Evolutionary conservation across 2,329 filamentous ascomycete species (phyloP).

Genomic region (Botrytis elliptica): DNA sequence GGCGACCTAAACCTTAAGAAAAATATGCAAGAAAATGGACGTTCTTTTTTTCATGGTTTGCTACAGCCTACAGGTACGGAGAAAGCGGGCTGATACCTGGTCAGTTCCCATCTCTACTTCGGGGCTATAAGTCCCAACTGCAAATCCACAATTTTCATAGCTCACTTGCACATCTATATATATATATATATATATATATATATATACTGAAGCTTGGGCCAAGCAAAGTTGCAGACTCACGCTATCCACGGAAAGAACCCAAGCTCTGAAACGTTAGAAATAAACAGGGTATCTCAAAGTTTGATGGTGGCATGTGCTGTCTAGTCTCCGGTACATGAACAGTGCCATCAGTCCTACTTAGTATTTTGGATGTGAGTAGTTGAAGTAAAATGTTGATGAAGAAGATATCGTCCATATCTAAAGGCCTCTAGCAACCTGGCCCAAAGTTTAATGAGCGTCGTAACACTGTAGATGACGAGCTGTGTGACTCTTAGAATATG

Average conservation of each 20-base stretch:
- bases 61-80: background rate
- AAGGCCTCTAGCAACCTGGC: background rate
- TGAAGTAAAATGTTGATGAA: background rate
- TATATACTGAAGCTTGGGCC: background rate
- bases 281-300: background rate
- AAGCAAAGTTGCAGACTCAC: background rate
- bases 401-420: background rate
- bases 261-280: background rate
- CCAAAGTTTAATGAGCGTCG: background rate
- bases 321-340: background rate
- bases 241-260: background rate
- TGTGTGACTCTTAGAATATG: background rate
- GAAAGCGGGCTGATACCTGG: background rate
- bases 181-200: background rate
- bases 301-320: background rate
- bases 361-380: background rate
- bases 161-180: background rate
- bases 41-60: background rate
- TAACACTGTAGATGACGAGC: background rate
- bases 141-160: background rate
- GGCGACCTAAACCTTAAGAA: background rate
- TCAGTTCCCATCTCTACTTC: background rate
- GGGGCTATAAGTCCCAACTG: background rate
- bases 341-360: background rate
- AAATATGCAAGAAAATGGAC: background rate